Evolutionary conservation across 352 stramenopile genomes (phyloP).

Genomic region (Phytophthora brassicae): DNA sequence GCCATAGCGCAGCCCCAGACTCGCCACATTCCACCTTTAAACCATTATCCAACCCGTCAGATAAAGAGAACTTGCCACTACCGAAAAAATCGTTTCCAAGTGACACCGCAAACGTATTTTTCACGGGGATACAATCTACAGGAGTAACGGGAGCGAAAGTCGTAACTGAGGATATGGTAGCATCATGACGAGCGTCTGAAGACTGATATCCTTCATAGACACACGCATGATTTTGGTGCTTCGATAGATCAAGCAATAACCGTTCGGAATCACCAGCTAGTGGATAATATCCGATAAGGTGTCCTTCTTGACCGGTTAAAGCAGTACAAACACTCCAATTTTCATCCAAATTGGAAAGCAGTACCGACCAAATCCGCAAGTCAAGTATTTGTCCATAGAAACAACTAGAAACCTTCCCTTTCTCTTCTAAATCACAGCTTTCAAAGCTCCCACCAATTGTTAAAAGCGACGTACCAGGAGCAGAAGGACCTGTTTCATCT

Average conservation of each 20-base stretch:
- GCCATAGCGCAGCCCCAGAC: slow-evolving; percentile 55
- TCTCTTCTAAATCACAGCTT: slow-evolving; percentile 30
- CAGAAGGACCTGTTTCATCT: slow-evolving; percentile 29
- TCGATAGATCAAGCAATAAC: slow-evolving; percentile 68
- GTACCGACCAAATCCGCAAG: slow-evolving; percentile 64
- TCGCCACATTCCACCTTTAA: slow-evolving; percentile 31
- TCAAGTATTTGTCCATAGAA: slow-evolving; percentile 74
- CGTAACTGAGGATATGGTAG: slow-evolving; percentile 18
- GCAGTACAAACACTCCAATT: slow-evolving; percentile 33
- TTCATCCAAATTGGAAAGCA: slow-evolving; percentile 31
- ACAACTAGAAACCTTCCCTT: slow-evolving; percentile 29
- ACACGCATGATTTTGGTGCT: slow-evolving; percentile 73
- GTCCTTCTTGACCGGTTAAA: slow-evolving; percentile 41
- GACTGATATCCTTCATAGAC: slow-evolving; percentile 51
- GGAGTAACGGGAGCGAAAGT: slow-evolving; percentile 33
- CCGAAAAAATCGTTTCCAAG: slow-evolving; percentile 45
- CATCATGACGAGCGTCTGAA: slow-evolving; percentile 22
- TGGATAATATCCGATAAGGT: slow-evolving; percentile 75
- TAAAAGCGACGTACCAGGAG: slow-evolving; percentile 36
- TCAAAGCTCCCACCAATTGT: slow-evolving; percentile 53
- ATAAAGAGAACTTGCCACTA: slow-evolving; percentile 43
- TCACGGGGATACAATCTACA: slow-evolving; percentile 40
- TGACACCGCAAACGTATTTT: slow-evolving; percentile 40
- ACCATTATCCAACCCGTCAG: slow-evolving; percentile 19
- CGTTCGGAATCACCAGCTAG: slow-evolving; percentile 65